Conservation (phyloP, 2,329 filamentous ascomycete genomes). For the Neurospora sp. region DNA sequence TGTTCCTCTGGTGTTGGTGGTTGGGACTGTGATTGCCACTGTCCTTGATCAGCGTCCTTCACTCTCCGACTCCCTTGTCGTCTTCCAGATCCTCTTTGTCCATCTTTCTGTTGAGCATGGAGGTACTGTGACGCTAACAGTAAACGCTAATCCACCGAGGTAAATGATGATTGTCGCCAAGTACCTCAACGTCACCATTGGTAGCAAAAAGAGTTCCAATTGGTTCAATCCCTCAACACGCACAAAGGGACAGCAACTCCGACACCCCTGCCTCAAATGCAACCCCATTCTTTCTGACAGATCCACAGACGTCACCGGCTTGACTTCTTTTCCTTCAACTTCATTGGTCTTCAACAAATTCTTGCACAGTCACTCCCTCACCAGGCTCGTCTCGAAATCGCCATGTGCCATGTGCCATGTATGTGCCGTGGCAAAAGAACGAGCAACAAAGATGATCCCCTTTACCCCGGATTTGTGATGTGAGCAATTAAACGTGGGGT, state of each 20-base stretch:
- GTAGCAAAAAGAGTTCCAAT: neutral
- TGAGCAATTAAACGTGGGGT: neutral
- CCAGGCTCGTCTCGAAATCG: neutral
- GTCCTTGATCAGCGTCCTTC: neutral
- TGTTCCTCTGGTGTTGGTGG: neutral
- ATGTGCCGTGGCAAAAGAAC: neutral
- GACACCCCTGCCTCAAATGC: neutral
- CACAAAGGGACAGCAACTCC: neutral
- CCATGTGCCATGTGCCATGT: neutral
- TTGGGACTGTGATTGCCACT: neutral
- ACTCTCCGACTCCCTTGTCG: neutral
- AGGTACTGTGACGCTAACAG: neutral
- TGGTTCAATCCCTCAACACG: neutral
- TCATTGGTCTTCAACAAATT: neutral
- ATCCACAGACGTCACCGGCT: neutral
- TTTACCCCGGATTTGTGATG: neutral
- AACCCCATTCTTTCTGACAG: neutral
- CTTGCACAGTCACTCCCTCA: neutral
- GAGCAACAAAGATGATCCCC: neutral
- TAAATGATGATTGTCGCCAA: neutral
- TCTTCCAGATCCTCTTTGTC: neutral
- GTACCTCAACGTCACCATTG: neutral
- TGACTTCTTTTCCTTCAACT: neutral
- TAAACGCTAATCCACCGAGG: too few relatives aligned
- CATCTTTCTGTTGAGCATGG: neutral